Conservation (phyloP, 768 basidiomycete genomes). For the Boletus reticulatus region DNA sequence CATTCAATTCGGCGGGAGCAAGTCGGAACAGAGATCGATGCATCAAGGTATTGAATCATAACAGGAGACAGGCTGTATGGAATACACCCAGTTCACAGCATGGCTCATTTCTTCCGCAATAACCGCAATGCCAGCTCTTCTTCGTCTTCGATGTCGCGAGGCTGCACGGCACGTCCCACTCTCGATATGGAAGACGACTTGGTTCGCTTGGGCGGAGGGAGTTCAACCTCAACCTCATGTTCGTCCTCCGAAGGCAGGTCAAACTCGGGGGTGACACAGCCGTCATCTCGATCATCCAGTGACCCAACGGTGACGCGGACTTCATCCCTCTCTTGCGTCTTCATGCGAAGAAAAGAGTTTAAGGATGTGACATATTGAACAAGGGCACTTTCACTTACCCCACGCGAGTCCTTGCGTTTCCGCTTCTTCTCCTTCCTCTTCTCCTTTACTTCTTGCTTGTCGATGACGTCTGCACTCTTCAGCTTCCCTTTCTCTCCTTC, state of each 20-base stretch:
- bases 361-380: neutral
- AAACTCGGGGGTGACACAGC: conserved; percentile 72
- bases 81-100: conserved; percentile 6
- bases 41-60: no score
- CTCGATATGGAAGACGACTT: conserved; percentile 27
- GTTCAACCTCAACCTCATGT: conserved; percentile 30
- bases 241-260: conserved; percentile 44
- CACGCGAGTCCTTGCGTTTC: conserved; percentile 79
- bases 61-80: neutral
- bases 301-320: conserved; percentile 30
- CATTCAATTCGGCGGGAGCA: neutral
- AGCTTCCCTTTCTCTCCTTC: conserved; percentile 73
- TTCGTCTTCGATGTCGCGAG: conserved; percentile 47
- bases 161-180: conserved; percentile 22
- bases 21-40: neutral
- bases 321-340: conserved; percentile 32
- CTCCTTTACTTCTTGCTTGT: conserved; percentile 81
- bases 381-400: conserved; percentile 16
- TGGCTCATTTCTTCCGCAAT: conserved; percentile 36
- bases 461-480: conserved; percentile 63
- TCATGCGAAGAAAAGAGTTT: neutral
- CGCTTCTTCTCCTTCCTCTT: conserved; percentile 92
- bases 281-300: conserved; percentile 55
- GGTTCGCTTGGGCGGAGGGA: conserved; percentile 32
- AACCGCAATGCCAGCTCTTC: conserved; percentile 66